Evolutionary conservation across 192 early-diverging fungal species (phyloP).

Genomic region (Linderina pennispora): DNA sequence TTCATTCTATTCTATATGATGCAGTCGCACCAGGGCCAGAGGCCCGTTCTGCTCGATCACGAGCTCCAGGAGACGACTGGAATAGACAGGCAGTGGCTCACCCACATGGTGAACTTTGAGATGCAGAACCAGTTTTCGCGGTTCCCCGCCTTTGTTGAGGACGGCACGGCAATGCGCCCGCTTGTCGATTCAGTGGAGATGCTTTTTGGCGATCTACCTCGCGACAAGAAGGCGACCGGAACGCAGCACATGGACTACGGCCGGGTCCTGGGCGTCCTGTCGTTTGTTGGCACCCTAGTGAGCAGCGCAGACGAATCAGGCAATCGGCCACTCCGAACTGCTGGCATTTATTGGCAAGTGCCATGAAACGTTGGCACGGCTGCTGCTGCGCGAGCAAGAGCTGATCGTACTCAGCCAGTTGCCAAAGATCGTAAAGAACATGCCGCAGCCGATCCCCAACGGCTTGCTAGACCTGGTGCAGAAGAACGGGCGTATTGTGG

Average conservation of each 20-base stretch:
- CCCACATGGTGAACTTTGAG: slow-evolving; percentile 23
- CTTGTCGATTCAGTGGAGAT: slow-evolving; percentile 19
- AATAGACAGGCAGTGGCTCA: too few relatives aligned
- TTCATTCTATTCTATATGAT: slow-evolving; percentile 33
- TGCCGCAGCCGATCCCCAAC: slow-evolving; percentile 40
- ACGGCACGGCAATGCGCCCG: slow-evolving; percentile 1
- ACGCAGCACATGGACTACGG: slow-evolving; percentile 25
- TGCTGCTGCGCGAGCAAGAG: slow-evolving; percentile 33
- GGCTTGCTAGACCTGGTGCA: slow-evolving; percentile 30
- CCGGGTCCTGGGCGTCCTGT: slow-evolving; percentile 19
- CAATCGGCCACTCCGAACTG: not conserved
- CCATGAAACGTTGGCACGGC: slow-evolving; percentile 10
- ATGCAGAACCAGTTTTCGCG: slow-evolving; percentile 34
- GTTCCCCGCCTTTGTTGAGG: slow-evolving; percentile 11
- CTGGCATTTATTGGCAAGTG: slow-evolving; percentile 22
- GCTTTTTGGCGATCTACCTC: slow-evolving; percentile 18
- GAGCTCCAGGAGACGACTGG: too few relatives aligned
- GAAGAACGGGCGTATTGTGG: slow-evolving; percentile 23
- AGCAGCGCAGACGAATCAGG: not conserved
- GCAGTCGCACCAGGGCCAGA: slow-evolving; percentile 9
- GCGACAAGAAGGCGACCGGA: slow-evolving; percentile 13
- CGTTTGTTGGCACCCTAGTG: slow-evolving; percentile 8
- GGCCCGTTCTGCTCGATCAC: not conserved
- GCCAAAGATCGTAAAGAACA: slow-evolving; percentile 28
- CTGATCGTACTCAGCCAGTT: slow-evolving; percentile 25